phyloP scores from a whole-genome alignment of 257 asterid genomes.

The Handroanthus guayacan region DNA sequence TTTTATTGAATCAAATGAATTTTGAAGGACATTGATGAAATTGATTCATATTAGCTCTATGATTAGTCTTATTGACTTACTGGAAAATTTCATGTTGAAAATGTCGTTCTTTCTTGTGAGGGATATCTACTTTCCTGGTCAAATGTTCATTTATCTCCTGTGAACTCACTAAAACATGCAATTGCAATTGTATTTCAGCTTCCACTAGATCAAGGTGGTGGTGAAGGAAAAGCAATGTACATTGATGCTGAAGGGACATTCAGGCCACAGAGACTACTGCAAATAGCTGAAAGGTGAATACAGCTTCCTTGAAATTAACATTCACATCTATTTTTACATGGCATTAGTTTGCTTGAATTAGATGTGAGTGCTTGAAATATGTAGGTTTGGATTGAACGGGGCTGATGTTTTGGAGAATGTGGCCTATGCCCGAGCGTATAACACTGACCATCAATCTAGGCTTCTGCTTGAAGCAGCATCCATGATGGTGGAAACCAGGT shows the following conservation, averaged over 20 bases:
- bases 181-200: constrained; percentile 57
- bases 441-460: constrained; percentile 97
- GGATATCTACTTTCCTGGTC: not conserved
- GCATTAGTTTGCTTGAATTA: constrained; percentile 23
- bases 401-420: constrained; percentile 97
- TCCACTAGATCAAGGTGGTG: constrained; percentile 97
- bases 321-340: constrained; percentile 5
- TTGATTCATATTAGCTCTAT: not conserved
- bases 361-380: constrained; percentile 14
- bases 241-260: constrained; percentile 98
- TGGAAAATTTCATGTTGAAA: not conserved
- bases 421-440: constrained; percentile 98
- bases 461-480: constrained; percentile 98
- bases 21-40: constrained; percentile 1
- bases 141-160: not conserved
- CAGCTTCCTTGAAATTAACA: constrained; percentile 23
- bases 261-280: constrained; percentile 96
- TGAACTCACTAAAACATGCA: not conserved
- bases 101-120: not conserved
- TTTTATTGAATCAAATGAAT: not conserved
- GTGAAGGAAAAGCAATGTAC: constrained; percentile 98
- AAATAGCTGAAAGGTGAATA: constrained; percentile 87
- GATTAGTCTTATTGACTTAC: not conserved
- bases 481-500: constrained; percentile 98
- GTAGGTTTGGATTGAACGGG: constrained; percentile 90